A percentile compares a stretch with the other conserved stretches of the same genome.
Evolutionary conservation across 176 grass and related monocot species (phyloP).

Genomic region (Zoysia pacifica): DNA sequence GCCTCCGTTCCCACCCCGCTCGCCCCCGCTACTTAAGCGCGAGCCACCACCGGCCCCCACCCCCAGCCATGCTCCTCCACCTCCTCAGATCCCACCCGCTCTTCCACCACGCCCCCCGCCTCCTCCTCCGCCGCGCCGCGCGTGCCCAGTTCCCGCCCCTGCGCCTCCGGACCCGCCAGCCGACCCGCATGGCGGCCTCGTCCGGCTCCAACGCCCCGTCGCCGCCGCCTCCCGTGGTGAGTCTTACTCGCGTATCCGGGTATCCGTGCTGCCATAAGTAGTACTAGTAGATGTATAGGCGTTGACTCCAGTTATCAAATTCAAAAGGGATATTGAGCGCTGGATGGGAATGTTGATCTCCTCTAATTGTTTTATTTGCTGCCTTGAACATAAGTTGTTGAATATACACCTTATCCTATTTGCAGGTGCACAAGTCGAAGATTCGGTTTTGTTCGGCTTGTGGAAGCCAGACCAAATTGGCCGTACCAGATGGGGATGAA

Average conservation of each 20-base stretch:
- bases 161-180: not conserved
- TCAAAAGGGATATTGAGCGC: not conserved
- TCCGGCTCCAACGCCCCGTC: slow-evolving; percentile 45
- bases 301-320: slow-evolving; percentile 22
- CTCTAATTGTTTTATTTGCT: not conserved
- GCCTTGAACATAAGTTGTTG: not conserved
- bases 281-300: not conserved
- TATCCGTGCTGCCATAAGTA: not conserved
- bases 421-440: slow-evolving; percentile 70
- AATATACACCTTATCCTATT: not conserved
- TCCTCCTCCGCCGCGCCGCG: slow-evolving; percentile 37
- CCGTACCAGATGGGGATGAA: slow-evolving; percentile 87
- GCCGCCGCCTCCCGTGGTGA: slow-evolving; percentile 53
- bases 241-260: not conserved
- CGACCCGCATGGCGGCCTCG: slow-evolving; percentile 45
- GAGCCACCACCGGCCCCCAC: not conserved
- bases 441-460: slow-evolving; percentile 72
- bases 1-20: not conserved
- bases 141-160: not conserved
- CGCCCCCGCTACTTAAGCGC: slow-evolving; percentile 45
- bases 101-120: slow-evolving; percentile 39
- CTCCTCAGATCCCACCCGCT: slow-evolving; percentile 74
- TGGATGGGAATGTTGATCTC: not conserved
- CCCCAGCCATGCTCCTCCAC: slow-evolving; percentile 61
- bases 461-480: slow-evolving; percentile 78